Evolutionary conservation across 192 early-diverging fungal genomes (phyloP), one percentile per base, ranked within the genome.

Genomic region (Rhizophagus sp.): DNA sequence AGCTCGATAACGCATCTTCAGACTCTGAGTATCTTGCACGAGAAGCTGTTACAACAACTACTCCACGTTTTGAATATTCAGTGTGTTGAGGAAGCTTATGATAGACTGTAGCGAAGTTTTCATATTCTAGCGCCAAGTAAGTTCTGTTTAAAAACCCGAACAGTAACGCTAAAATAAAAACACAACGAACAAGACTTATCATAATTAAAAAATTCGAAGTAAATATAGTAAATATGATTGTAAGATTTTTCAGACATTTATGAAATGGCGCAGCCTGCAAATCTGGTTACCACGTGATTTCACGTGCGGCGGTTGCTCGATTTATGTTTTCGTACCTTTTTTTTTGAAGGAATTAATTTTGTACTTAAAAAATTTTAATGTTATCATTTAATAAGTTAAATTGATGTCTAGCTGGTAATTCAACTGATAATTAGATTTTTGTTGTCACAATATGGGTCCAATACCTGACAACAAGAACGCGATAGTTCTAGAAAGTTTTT

Each of bases 41-140:
- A 30, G 63, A 70, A 22, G 67, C 11, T 24, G 19, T 39, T 24
- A 79, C 27, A 10, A 36, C 6, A 25, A 79, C 50, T n/a, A 71
- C 50, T n/a, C 78, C 78, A 15, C 78, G 65, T 62, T 79, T 79
- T 62, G 44, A 57, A 70, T 70, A 79, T 61, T 30, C n/a, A 2
- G 67, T n/a, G 3, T 68, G 78, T 2, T 71, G 27, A n/a, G 78
- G 17, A 41, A 79, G 33, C 36, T 70, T 68, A 70, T 79, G 78
- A 47, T 70, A 79, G 10, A 79, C 44, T 5, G 27, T 57, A 7
- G 17, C 13, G 5, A 67, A 30, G 13, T 67, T 27, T 27, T 33
- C 65, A 67, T 67, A 27, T 13, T 19, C 65, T 67, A 19, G 27
- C 17, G 27, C 30, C 30, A 5, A 67, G 1, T 36, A 57, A 57